These are phyloP conservation scores for Penicillium steckii DNA, from an alignment of 495 filamentous ascomycete species.

Conservation along the genomic window DNA sequence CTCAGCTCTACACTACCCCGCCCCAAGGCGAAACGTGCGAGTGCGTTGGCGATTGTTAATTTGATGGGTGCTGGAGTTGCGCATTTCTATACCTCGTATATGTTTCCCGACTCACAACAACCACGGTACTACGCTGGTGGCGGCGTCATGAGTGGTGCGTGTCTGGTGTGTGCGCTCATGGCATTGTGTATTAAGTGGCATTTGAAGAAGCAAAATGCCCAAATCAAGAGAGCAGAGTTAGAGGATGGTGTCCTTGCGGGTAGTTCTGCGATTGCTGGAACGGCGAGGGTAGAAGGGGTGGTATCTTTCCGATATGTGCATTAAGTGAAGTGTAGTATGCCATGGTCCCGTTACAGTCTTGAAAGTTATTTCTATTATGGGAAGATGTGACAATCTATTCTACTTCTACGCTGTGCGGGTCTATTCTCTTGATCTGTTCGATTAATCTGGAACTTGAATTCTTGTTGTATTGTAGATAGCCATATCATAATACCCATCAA, in stretches of 20 bases:
- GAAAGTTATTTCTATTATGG: neutral
- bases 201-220: slow-evolving; percentile 6
- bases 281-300: neutral
- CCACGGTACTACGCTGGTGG: slow-evolving; percentile 11
- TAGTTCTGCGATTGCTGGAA: neutral
- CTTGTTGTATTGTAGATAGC: slow-evolving; percentile 15
- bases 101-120: slow-evolving; percentile 12
- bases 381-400: neutral
- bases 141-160: slow-evolving; percentile 11
- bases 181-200: slow-evolving; percentile 8
- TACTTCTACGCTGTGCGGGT: neutral
- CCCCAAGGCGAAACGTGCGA: slow-evolving; percentile 9
- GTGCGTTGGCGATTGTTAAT: slow-evolving; percentile 4
- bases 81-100: slow-evolving; percentile 13
- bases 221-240: slow-evolving; percentile 6
- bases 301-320: slow-evolving; percentile 9
- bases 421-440: neutral
- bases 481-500: neutral
- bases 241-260: slow-evolving; percentile 5
- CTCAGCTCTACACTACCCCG: slow-evolving; percentile 8
- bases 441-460: slow-evolving; percentile 4
- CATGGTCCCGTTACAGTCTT: too few relatives aligned
- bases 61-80: slow-evolving; percentile 12
- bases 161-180: slow-evolving; percentile 6
- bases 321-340: neutral